phyloP scores from a whole-genome alignment of 169 alveolate species.

The Plasmodium cynomolgi region DNA sequence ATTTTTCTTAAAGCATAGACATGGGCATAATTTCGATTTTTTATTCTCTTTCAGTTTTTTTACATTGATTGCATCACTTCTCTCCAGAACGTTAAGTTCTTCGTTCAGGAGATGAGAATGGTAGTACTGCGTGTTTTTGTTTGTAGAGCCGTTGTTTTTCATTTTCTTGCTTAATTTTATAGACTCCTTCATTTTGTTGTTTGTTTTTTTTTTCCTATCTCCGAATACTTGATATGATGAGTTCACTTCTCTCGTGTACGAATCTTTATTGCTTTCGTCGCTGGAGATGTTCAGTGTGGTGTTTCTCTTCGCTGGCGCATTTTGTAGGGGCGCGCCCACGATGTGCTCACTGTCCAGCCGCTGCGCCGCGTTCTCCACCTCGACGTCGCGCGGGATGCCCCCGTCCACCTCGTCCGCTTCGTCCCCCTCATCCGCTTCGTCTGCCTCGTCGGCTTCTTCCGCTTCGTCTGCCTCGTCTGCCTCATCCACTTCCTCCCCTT shows the following conservation, averaged over 20 bases:
- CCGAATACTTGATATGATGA: neutral
- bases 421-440: neutral
- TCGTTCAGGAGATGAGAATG: slow-evolving; percentile 60
- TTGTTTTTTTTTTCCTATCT: slow-evolving; percentile 9
- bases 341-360: neutral
- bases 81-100: slow-evolving; percentile 49
- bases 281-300: neutral
- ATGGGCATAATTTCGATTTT: neutral
- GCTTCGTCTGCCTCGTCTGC: neutral
- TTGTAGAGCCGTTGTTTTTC: slow-evolving; percentile 13
- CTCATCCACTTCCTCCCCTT: neutral
- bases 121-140: slow-evolving; percentile 15
- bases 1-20: slow-evolving; percentile 23
- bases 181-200: neutral
- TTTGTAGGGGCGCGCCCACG: neutral
- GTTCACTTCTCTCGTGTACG: neutral
- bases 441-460: neutral
- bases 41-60: slow-evolving; percentile 34
- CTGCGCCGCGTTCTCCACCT: neutral
- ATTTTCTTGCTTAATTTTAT: slow-evolving; percentile 9
- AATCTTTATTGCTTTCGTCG: neutral
- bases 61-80: slow-evolving; percentile 69
- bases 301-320: neutral
- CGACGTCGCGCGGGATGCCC: neutral
- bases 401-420: neutral